Conservation (phyloP, 2,329 filamentous ascomycete genomes). For the Cladophialophora chaetospira region DNA sequence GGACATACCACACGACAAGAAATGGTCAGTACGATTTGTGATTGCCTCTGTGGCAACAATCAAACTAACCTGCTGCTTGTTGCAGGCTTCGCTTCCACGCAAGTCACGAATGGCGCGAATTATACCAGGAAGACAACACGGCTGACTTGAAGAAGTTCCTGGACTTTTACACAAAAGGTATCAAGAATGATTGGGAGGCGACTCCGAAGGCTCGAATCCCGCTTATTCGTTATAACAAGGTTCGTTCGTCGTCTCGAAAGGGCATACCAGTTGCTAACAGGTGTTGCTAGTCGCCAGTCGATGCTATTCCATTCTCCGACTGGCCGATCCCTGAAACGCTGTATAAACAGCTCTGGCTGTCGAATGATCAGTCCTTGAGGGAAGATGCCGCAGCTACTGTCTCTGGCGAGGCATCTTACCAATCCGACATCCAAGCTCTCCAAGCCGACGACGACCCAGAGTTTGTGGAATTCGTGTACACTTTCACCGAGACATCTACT, state of each 20-base stretch:
- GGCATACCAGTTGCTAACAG: too few relatives aligned
- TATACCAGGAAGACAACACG: constrained; percentile 41
- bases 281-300: not conserved
- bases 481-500: constrained; percentile 42
- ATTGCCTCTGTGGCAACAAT: not conserved
- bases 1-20: constrained; percentile 42
- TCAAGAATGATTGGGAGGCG: constrained; percentile 49
- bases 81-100: constrained; percentile 40
- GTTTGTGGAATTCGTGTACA: constrained; percentile 41
- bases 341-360: constrained; percentile 36
- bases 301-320: constrained; percentile 35
- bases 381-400: not conserved
- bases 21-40: constrained; percentile 40
- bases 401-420: constrained; percentile 33
- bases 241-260: too few relatives aligned
- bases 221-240: constrained; percentile 35
- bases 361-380: constrained; percentile 14
- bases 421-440: constrained; percentile 35
- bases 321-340: constrained; percentile 22
- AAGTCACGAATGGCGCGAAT: constrained; percentile 51
- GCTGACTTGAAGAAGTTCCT: constrained; percentile 49
- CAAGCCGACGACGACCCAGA: constrained; percentile 21
- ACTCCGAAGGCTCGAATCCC: constrained; percentile 47
- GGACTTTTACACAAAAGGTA: constrained; percentile 48
- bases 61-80: not conserved